phyloP scores from a whole-genome alignment of 331 rosid species.

The Acacia pycnantha region DNA sequence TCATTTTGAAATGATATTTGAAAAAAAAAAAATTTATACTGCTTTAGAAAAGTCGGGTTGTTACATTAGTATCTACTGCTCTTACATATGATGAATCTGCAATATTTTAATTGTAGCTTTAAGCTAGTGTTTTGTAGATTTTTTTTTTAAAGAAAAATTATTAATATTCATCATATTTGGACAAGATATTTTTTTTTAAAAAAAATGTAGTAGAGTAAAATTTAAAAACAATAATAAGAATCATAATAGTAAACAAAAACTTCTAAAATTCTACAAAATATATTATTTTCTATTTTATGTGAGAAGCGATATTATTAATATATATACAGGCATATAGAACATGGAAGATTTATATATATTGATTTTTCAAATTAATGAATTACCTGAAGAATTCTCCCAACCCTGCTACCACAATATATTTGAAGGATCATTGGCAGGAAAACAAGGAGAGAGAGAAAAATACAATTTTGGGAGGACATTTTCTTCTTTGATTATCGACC shows the following conservation, averaged over 20 bases:
- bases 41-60: too few species aligned
- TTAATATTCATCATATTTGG: background rate
- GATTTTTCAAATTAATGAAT: background rate
- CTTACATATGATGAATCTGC: constrained; percentile 45
- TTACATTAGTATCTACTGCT: constrained; percentile 56
- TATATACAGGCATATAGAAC: background rate
- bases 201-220: background rate
- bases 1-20: too few species aligned
- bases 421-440: constrained; percentile 67
- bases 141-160: background rate
- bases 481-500: constrained; percentile 70
- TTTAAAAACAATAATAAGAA: too few species aligned
- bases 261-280: too few species aligned
- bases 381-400: constrained; percentile 76
- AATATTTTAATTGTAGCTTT: background rate
- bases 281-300: background rate
- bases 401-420: constrained; percentile 75
- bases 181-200: too few species aligned
- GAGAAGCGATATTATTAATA: background rate
- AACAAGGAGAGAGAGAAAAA: constrained; percentile 56
- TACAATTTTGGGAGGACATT: constrained; percentile 66
- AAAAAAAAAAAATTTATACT: too few species aligned
- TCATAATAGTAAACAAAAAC: too few species aligned
- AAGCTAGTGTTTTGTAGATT: background rate
- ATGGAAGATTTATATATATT: background rate